phyloP scores from a whole-genome alignment of 169 alveolate genomes.

The Plasmodium gallinaceum region DNA sequence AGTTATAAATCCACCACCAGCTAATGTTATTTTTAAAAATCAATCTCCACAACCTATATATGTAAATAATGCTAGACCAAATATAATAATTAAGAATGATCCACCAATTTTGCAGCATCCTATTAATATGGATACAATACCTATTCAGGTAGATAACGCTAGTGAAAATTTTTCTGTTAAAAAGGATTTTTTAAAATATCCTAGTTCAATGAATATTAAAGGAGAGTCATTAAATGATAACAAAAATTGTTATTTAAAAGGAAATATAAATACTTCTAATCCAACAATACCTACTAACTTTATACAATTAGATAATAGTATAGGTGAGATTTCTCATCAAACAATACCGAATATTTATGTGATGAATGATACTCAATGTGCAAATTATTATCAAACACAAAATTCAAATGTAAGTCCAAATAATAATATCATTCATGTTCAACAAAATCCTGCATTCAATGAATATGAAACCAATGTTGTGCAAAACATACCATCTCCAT shows the following conservation, averaged over 20 bases:
- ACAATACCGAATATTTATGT: constrained; percentile 39
- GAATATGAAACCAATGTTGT: background rate
- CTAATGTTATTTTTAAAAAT: constrained; percentile 84
- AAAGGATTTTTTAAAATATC: constrained; percentile 59
- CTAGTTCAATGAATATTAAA: constrained; percentile 26
- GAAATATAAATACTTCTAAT: background rate
- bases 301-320: constrained; percentile 34
- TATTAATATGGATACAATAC: constrained; percentile 76
- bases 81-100: constrained; percentile 83
- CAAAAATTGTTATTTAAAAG: constrained; percentile 13
- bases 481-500: constrained; percentile 19
- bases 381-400: constrained; percentile 17
- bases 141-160: constrained; percentile 71
- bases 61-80: constrained; percentile 86
- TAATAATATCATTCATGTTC: constrained; percentile 18
- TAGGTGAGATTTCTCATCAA: constrained; percentile 8
- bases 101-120: constrained; percentile 72
- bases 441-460: constrained; percentile 7
- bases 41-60: constrained; percentile 87
- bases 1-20: constrained; percentile 88
- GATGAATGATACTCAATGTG: constrained; percentile 26
- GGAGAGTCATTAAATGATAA: constrained; percentile 17
- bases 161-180: constrained; percentile 52
- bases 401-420: constrained; percentile 7
- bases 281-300: constrained; percentile 19